Percentiles rank a stretch among this genome's conserved stretches.
These are phyloP conservation scores for Pugionium cornutum DNA, from an alignment of 345 rosid species.

Conservation along the genomic window DNA sequence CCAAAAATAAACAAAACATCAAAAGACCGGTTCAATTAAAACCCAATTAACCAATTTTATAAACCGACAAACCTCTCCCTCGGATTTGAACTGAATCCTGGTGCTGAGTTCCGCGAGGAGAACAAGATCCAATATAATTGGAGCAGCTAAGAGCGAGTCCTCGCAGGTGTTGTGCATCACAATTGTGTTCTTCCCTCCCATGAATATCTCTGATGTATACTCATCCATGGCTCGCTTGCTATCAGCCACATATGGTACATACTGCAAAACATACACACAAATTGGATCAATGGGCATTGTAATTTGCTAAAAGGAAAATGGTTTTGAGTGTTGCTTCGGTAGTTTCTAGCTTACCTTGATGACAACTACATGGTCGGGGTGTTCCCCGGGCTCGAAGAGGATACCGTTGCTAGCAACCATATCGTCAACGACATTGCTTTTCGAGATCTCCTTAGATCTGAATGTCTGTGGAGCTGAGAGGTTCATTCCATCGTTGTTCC, in stretches of 20 bases:
- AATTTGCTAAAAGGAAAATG: neutral
- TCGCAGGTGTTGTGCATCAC: slow-evolving; percentile 95
- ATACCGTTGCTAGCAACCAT: slow-evolving; percentile 96
- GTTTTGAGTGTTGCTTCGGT: neutral
- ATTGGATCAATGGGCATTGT: neutral
- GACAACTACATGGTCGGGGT: slow-evolving; percentile 98
- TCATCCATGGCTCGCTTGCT: slow-evolving; percentile 99
- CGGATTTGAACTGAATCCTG: slow-evolving; percentile 87
- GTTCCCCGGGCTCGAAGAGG: slow-evolving; percentile 92
- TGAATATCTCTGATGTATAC: slow-evolving; percentile 96
- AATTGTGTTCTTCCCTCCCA: slow-evolving; percentile 95
- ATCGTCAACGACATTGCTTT: slow-evolving; percentile 95
- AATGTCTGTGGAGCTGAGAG: slow-evolving; percentile 96
- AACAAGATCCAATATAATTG: slow-evolving; percentile 91
- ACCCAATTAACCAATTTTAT: neutral
- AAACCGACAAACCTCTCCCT: slow-evolving; percentile 64
- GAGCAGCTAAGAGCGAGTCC: slow-evolving; percentile 97
- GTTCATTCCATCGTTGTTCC: slow-evolving; percentile 98
- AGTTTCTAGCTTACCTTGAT: slow-evolving; percentile 62
- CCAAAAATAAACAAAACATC: slow-evolving; percentile 8
- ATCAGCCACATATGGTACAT: slow-evolving; percentile 91
- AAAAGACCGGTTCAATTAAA: neutral
- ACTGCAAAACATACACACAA: slow-evolving; percentile 44
- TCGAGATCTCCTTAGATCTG: slow-evolving; percentile 94
- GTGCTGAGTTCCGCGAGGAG: slow-evolving; percentile 96